phyloP scores from a whole-genome alignment of 2,329 filamentous ascomycete genomes.

The Apiospora arundinis region DNA sequence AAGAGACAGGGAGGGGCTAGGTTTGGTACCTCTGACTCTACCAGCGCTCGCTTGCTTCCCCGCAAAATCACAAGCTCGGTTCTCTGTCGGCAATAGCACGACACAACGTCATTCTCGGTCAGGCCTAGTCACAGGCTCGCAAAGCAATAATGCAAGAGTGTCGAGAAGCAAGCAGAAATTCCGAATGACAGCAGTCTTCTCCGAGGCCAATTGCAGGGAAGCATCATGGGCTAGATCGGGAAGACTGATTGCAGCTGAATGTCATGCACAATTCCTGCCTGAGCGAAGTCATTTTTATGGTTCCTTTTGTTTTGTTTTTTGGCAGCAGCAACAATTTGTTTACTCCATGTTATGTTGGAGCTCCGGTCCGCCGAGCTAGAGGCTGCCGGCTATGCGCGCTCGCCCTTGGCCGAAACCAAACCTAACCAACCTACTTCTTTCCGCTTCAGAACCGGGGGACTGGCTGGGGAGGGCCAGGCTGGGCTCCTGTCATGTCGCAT shows the following conservation, averaged over 20 bases:
- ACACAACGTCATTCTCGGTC: slow-evolving; percentile 23
- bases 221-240: neutral
- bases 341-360: neutral
- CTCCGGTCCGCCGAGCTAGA: slow-evolving; percentile 23
- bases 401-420: slow-evolving; percentile 11
- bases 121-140: slow-evolving; percentile 36
- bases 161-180: neutral
- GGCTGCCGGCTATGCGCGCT: slow-evolving; percentile 22
- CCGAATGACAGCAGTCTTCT: neutral
- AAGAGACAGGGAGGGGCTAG: neutral
- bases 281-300: neutral
- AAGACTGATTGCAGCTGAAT: neutral
- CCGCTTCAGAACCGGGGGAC: slow-evolving; percentile 10
- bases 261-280: neutral
- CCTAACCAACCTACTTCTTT: slow-evolving; percentile 14
- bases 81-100: slow-evolving; percentile 51
- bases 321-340: too few relatives aligned
- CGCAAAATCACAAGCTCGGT: slow-evolving; percentile 66
- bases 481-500: slow-evolving; percentile 7
- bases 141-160: neutral
- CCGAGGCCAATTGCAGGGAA: neutral
- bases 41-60: slow-evolving; percentile 42
- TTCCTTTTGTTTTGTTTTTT: too few relatives aligned
- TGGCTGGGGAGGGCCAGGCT: neutral
- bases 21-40: too few relatives aligned